A percentile compares a stretch with the other conserved stretches of the same genome.
Evolutionary conservation across 2,329 filamentous ascomycete species (phyloP).

Genomic region (Talaromyces sp.): DNA sequence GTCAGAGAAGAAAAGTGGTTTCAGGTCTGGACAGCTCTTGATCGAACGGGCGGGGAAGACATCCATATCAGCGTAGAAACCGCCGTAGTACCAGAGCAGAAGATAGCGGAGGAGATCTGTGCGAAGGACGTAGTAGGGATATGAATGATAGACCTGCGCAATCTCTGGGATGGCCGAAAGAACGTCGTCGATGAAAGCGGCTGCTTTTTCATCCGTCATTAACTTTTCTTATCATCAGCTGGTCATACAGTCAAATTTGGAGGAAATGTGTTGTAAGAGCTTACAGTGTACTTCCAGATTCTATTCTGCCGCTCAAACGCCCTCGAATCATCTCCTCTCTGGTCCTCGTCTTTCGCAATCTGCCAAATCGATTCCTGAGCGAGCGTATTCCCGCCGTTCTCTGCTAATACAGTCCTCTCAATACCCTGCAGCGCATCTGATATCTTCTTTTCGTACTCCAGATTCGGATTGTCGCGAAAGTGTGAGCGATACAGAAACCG

Average conservation of each 20-base stretch:
- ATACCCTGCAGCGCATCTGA: constrained; percentile 25
- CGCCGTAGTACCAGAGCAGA: constrained; percentile 35
- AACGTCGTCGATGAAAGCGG: constrained; percentile 26
- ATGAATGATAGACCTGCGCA: constrained; percentile 27
- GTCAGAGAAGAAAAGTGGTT: constrained; percentile 7
- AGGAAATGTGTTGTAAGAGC: not conserved
- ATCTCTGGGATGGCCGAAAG: constrained; percentile 29
- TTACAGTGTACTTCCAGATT: constrained; percentile 30
- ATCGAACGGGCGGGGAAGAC: constrained; percentile 29
- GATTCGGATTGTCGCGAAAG: constrained; percentile 28
- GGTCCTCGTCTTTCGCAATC: constrained; percentile 26
- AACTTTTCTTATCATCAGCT: constrained; percentile 23
- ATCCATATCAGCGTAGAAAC: constrained; percentile 36
- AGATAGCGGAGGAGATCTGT: constrained; percentile 46
- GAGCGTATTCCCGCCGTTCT: constrained; percentile 15
- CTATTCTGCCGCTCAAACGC: constrained; percentile 27
- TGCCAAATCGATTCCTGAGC: constrained; percentile 30
- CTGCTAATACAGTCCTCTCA: constrained; percentile 21
- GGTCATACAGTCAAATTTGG: not conserved
- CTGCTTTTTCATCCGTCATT: constrained; percentile 27
- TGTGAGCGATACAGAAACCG: constrained; percentile 29
- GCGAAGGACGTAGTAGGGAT: constrained; percentile 48
- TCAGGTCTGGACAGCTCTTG: constrained; percentile 28
- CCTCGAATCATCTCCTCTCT: constrained; percentile 26
- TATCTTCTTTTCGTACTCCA: constrained; percentile 27